Conservation (phyloP, 2,329 filamentous ascomycete genomes). For the Paraphaeosphaeria minitans region DNA sequence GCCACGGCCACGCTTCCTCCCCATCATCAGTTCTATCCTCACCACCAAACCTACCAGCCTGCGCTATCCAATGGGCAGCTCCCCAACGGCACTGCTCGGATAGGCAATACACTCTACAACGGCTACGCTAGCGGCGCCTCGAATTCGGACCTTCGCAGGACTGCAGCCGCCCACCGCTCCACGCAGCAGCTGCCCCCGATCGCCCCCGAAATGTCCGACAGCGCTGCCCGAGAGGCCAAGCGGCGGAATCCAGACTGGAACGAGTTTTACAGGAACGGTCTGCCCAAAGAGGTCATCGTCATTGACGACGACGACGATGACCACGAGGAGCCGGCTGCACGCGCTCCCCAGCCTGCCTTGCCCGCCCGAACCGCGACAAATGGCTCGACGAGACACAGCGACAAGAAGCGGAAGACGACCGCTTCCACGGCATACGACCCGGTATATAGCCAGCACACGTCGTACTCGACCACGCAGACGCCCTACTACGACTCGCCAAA, state of each 20-base stretch:
- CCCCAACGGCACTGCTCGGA: slow-evolving; percentile 37
- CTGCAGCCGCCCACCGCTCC: slow-evolving; percentile 40
- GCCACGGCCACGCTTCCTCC: slow-evolving; percentile 50
- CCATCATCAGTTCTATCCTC: slow-evolving; percentile 49
- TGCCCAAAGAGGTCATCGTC: slow-evolving; percentile 58
- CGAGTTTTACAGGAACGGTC: slow-evolving; percentile 52
- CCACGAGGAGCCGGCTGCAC: slow-evolving; percentile 16
- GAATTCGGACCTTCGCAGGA: slow-evolving; percentile 45
- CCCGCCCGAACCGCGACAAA: slow-evolving; percentile 45
- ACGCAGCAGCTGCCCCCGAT: slow-evolving; percentile 41
- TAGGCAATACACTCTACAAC: slow-evolving; percentile 47
- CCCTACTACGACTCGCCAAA: slow-evolving; percentile 70
- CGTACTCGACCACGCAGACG: slow-evolving; percentile 75
- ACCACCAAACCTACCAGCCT: slow-evolving; percentile 46
- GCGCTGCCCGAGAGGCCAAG: slow-evolving; percentile 19
- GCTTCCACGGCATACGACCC: slow-evolving; percentile 67
- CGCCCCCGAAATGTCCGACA: slow-evolving; percentile 32
- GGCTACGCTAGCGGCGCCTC: slow-evolving; percentile 45
- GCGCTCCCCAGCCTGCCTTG: slow-evolving; percentile 24
- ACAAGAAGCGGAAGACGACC: slow-evolving; percentile 77
- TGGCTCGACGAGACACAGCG: slow-evolving; percentile 58
- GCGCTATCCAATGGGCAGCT: slow-evolving; percentile 43
- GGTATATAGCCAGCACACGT: slow-evolving; percentile 71
- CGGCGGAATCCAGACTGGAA: slow-evolving; percentile 47
- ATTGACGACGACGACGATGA: slow-evolving; percentile 56